Base-by-base conservation (phyloP, 139 green algal genomes). In the Eudorina sp. region DNA sequence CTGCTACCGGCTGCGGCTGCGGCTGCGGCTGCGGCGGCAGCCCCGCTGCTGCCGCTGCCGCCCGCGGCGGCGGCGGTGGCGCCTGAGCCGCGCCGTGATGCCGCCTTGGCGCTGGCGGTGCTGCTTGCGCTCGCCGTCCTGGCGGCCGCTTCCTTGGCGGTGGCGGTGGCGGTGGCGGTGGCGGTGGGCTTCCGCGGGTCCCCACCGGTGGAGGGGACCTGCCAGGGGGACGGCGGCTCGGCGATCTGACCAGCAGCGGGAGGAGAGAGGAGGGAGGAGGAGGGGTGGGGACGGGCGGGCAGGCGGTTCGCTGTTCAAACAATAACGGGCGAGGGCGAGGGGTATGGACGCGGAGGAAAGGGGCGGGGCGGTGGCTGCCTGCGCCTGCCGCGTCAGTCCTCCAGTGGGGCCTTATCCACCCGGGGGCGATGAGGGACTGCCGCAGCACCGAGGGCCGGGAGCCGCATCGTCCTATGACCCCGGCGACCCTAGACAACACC, bases 161-260 rank as follows among this genome's bases (percentile, higher is more conserved):
- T 34, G 34, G 16, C 68, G n/a, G 31, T 48, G 68, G 31, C 31
- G 1, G 68, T 46, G 68, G 68, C 31, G 18, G 31, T 41, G 18
- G 68, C n/a, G n/a, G n/a, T 13, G 72, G 6, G 34, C 31, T 75
- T 48, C 14, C 66, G 66, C 34, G 34, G 62, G 1, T 46, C 23
- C 23, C 9, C 45, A n/a, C n/a, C 64, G 73, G 31, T 58, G 29
- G 75, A 69, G 31, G 75, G 75, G 2, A 83, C 75, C 48, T 70
- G 75, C 51, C 48, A 83, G 48, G 75, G 75, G 8, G 75, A 83
- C 34, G 48, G 18, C 4, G 75, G 34, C n/a, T 83, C 41, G 16
- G 53, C 8, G 6, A 16, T 27, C 74, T 68, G 75, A 75, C n/a
- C n/a, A 75, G 36, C 41, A 4, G 70, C 16, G 41, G 55, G 27